Conservation (phyloP, 1,284 basidiomycete species). For the Sanghuangporus baumii region DNA sequence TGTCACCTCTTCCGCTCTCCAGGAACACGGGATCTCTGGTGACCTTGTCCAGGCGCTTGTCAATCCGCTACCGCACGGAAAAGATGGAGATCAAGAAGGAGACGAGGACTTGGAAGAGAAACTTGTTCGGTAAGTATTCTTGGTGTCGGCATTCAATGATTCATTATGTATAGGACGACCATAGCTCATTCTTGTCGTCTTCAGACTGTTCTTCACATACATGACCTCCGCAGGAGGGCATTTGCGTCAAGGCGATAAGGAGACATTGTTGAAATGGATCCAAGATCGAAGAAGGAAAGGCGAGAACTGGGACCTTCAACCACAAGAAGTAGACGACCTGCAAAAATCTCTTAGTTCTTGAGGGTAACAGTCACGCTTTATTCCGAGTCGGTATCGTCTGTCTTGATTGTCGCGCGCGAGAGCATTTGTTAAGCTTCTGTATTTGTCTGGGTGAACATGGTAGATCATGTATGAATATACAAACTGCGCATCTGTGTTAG, state of each 20-base stretch:
- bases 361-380: not conserved
- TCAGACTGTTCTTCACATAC: conserved; percentile 54
- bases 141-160: not conserved
- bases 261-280: conserved; percentile 32
- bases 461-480: too few relatives aligned
- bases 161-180: not conserved
- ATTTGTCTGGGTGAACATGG: too few relatives aligned
- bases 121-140: conserved; percentile 47
- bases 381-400: not conserved
- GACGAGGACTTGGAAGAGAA: conserved; percentile 86
- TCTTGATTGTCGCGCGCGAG: too few relatives aligned
- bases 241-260: conserved; percentile 40
- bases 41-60: conserved; percentile 40
- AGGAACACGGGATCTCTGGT: conserved; percentile 38
- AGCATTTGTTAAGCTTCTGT: too few relatives aligned
- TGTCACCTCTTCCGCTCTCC: conserved; percentile 44
- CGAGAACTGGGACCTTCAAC: conserved; percentile 24
- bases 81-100: conserved; percentile 60
- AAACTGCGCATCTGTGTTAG: too few relatives aligned
- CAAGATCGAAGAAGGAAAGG: conserved; percentile 16
- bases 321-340: conserved; percentile 27
- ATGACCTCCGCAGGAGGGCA: conserved; percentile 36
- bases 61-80: conserved; percentile 55
- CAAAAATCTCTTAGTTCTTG: conserved; percentile 16
- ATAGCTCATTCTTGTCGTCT: not conserved